Evolutionary conservation across 257 asterid genomes (phyloP).

Genomic region (Dorcoceras hygrometricum): DNA sequence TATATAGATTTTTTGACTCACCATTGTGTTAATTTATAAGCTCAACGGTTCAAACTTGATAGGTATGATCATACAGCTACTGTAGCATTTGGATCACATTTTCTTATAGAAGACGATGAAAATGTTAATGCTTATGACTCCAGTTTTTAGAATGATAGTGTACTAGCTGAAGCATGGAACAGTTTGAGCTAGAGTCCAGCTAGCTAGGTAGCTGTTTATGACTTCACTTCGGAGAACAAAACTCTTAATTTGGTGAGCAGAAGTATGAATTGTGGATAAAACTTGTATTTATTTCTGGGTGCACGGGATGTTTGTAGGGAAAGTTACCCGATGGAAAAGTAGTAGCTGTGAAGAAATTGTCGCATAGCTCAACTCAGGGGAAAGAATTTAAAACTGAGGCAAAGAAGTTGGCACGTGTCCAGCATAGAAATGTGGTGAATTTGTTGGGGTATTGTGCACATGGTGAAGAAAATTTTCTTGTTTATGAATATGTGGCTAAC

Average conservation of each 20-base stretch:
- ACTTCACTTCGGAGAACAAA: no score
- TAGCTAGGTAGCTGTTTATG: no score
- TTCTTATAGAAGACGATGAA: no score
- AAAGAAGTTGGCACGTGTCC: constrained; percentile 74
- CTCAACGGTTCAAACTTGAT: no score
- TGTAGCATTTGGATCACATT: no score
- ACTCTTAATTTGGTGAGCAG: neutral
- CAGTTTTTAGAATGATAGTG: no score
- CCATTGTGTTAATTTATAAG: no score
- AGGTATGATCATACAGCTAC: no score
- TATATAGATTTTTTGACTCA: neutral
- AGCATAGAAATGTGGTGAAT: constrained; percentile 87
- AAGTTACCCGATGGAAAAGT: constrained; percentile 71
- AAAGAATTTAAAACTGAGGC: constrained; percentile 85
- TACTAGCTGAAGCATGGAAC: no score
- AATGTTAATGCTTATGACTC: no score
- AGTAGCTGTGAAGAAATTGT: constrained; percentile 86
- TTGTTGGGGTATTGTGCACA: constrained; percentile 82
- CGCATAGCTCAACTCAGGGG: constrained; percentile 75
- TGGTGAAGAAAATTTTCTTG: constrained; percentile 69
- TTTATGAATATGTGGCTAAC: constrained; percentile 73
- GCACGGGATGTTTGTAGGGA: constrained; percentile 46
- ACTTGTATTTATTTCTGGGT: neutral
- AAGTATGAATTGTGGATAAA: constrained; percentile 4
- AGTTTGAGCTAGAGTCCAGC: no score